Evolutionary conservation across 1,284 basidiomycete genomes (phyloP).

Genomic region (Phlebopus sp.): DNA sequence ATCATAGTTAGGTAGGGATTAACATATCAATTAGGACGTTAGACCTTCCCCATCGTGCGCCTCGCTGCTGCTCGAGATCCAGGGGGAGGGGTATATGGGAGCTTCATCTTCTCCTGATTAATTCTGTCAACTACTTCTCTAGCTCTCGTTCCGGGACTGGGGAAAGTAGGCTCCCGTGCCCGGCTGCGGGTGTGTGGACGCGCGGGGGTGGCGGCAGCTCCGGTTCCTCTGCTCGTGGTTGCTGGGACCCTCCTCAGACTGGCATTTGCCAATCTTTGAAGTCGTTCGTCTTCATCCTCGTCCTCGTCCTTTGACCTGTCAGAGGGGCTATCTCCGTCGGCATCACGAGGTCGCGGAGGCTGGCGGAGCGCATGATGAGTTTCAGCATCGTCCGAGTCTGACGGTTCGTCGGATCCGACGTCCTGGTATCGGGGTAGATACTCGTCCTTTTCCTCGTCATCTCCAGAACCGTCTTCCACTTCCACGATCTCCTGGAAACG

Average conservation of each 20-base stretch:
- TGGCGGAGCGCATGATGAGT: slow-evolving; percentile 20
- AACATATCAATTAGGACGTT: neutral
- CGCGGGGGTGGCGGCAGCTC: slow-evolving; percentile 4
- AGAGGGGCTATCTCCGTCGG: neutral
- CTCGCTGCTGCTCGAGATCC: slow-evolving; percentile 13
- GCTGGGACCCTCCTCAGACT: slow-evolving; percentile 5
- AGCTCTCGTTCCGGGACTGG: slow-evolving; percentile 18
- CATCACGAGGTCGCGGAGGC: neutral
- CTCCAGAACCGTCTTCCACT: no score
- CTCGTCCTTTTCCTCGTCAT: neutral
- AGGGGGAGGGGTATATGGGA: slow-evolving; percentile 9
- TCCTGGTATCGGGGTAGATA: slow-evolving; percentile 14
- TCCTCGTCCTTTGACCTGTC: neutral
- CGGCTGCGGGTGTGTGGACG: slow-evolving; percentile 5
- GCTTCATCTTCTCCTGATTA: slow-evolving; percentile 1
- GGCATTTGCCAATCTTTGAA: slow-evolving; percentile 16
- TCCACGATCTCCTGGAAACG: no score
- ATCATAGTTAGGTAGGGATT: neutral
- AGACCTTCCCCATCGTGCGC: neutral
- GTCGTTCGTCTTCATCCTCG: slow-evolving; percentile 6
- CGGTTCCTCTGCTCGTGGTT: neutral
- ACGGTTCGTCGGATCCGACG: slow-evolving; percentile 14
- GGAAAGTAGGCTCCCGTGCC: slow-evolving; percentile 8
- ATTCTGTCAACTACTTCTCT: slow-evolving; percentile 14
- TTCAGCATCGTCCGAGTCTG: slow-evolving; percentile 31